Base-by-base conservation (phyloP, 371 early-diverging fungal genomes). In the Circinella umbellata region DNA sequence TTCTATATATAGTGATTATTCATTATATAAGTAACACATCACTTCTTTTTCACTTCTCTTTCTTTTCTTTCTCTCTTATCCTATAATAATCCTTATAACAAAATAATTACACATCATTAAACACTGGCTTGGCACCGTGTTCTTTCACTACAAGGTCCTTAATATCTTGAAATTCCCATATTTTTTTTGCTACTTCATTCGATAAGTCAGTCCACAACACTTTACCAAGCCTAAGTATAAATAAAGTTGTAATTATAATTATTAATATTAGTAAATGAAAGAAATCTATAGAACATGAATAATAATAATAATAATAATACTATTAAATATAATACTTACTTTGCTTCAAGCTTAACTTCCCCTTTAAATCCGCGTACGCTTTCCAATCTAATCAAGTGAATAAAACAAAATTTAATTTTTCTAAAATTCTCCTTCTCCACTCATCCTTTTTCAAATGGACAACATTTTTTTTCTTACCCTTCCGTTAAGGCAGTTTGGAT, bases 111-210 rank as follows among this genome's bases (percentile, higher is more conserved):
- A 82, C 51, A 46, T 77, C 55, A 34, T 76, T 83, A 42, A 83
- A 87, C 1, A 65, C 36, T 13, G 84, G 81, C 18, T 27, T 53
- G 4, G 79, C 71, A 9, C 78, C 77, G 36, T 70, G 53, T 42
- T 81, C 80, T 34, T 77, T 76, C 47, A 78, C 63, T 0, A 79
- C 63, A 15, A 85, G 63, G 67, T 84, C 82, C 27, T 78, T 78
- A 15, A 86, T 74, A 38, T 83, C 80, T 7, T 69, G 51, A 38
- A 70, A 78, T 17, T 76, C 72, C 87, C 87, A 86, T 7, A 81
- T 68, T 3, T 68, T 67, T 10, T 51, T 39, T n/a, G 62, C 66
- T 8, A 78, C 57, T 8, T 72, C 76, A 0, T 61, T 47, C 6
- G 68, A 35, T 7, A 78, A 35, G 15, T 82, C 69, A 0, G 54